A percentile compares a stretch with the other conserved stretches of the same genome.
phyloP scores from a whole-genome alignment of 2,329 filamentous ascomycete species.

The Incumbomyces lentus region DNA sequence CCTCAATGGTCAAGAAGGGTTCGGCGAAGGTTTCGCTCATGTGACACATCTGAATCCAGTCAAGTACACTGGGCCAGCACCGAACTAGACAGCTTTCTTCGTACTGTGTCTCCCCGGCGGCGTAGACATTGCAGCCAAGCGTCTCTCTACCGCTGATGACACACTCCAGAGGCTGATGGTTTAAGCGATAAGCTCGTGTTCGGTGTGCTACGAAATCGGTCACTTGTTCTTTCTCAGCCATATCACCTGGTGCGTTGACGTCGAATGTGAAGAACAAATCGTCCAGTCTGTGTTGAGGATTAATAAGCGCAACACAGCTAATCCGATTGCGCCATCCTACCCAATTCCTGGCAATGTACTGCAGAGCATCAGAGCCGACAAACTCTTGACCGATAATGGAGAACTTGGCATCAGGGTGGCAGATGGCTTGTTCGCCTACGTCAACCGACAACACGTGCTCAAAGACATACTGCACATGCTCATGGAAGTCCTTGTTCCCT shows the following conservation, averaged over 20 bases:
- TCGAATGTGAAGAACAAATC: conserved; percentile 21
- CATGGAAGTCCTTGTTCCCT: conserved; percentile 44
- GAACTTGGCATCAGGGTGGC: conserved; percentile 44
- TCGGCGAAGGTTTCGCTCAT: conserved; percentile 32
- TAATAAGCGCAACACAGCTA: conserved; percentile 30
- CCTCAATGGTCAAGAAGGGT: conserved; percentile 15
- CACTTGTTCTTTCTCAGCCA: conserved; percentile 12
- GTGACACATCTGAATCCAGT: conserved; percentile 51
- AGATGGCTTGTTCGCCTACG: conserved; percentile 25
- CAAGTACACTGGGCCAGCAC: conserved; percentile 44
- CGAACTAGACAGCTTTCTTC: conserved; percentile 53
- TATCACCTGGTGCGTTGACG: conserved; percentile 11
- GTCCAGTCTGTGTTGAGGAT: conserved; percentile 27
- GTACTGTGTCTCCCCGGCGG: conserved; percentile 51
- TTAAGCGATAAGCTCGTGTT: conserved; percentile 51
- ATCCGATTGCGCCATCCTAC: conserved; percentile 29
- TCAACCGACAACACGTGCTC: conserved; percentile 43
- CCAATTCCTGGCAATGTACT: conserved; percentile 48
- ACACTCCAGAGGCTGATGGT: conserved; percentile 40
- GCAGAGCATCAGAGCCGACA: conserved; percentile 48
- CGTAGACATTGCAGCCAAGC: conserved; percentile 57
- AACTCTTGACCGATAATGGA: conserved; percentile 64
- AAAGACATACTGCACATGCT: conserved; percentile 61
- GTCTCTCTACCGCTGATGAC: conserved; percentile 45
- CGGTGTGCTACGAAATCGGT: conserved; percentile 38